phyloP scores from a whole-genome alignment of 768 basidiomycete genomes.

The Tylopilus rubrobrunneus region DNA sequence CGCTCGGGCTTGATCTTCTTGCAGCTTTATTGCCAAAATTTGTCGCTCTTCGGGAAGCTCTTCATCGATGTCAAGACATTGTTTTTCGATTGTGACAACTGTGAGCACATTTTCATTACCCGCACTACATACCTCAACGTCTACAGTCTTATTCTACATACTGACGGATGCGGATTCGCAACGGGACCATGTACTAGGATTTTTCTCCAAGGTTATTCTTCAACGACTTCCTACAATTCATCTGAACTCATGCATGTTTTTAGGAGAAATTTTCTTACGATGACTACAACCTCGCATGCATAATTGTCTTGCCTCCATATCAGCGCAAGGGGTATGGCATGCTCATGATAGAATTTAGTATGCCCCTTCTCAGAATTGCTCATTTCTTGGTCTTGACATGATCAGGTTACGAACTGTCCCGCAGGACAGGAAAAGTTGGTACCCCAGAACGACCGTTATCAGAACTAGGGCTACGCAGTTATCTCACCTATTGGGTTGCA shows the following conservation, averaged over 20 bases:
- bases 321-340: conserved; percentile 89
- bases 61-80: conserved; percentile 98
- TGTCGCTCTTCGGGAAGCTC: conserved; percentile 95
- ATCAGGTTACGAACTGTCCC: conserved; percentile 89
- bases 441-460: conserved; percentile 95
- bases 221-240: not conserved
- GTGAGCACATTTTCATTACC: conserved; percentile 39
- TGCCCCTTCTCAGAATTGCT: conserved; percentile 26
- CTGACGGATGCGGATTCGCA: conserved; percentile 79
- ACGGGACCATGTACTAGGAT: conserved; percentile 75
- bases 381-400: not conserved
- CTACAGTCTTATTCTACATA: conserved; percentile 80
- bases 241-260: not conserved
- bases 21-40: conserved; percentile 94
- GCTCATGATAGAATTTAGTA: conserved; percentile 98
- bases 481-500: conserved; percentile 85
- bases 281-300: conserved; percentile 96
- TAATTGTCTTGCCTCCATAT: conserved; percentile 91
- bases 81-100: conserved; percentile 87
- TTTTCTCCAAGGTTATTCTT: conserved; percentile 56
- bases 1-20: not conserved
- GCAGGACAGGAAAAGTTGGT: conserved; percentile 72
- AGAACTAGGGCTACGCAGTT: conserved; percentile 86
- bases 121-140: not conserved
- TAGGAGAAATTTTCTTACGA: conserved; percentile 96